phyloP scores from a whole-genome alignment of 2,329 filamentous ascomycete genomes.

The Pestalotiopsis sp. region DNA sequence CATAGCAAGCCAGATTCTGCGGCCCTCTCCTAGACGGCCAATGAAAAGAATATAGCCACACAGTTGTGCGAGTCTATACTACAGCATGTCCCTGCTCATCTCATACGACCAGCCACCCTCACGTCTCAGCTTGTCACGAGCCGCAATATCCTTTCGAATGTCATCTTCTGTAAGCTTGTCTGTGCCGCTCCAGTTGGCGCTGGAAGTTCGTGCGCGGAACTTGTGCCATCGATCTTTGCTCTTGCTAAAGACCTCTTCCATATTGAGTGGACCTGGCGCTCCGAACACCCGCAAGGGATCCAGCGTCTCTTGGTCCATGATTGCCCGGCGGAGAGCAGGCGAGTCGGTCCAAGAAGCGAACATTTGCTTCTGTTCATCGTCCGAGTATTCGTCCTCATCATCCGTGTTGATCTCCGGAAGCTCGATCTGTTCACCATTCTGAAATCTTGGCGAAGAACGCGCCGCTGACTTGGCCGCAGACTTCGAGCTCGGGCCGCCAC shows the following conservation, averaged over 20 bases:
- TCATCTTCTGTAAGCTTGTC: conserved; percentile 79
- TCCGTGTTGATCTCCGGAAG: conserved; percentile 96
- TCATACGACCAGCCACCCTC: conserved; percentile 74
- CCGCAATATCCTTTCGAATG: conserved; percentile 69
- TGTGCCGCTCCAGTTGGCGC: conserved; percentile 87
- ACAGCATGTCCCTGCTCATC: conserved; percentile 35
- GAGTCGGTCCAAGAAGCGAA: conserved; percentile 88
- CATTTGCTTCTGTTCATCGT: conserved; percentile 57
- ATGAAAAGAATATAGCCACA: no score
- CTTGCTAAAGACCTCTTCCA: conserved; percentile 95
- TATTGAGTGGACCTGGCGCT: conserved; percentile 81
- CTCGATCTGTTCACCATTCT: conserved; percentile 86
- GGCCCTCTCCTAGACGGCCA: neutral
- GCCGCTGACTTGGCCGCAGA: conserved; percentile 62
- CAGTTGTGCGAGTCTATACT: conserved; percentile 1
- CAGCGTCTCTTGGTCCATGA: conserved; percentile 81
- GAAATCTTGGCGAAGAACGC: conserved; percentile 80
- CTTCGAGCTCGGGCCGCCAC: conserved; percentile 48
- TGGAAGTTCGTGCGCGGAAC: conserved; percentile 89
- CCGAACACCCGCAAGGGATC: conserved; percentile 89
- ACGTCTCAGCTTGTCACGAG: conserved; percentile 67
- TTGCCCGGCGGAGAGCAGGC: conserved; percentile 74
- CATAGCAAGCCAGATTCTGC: neutral
- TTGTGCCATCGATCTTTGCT: conserved; percentile 84
- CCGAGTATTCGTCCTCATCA: conserved; percentile 82